Percentiles rank a stretch among this genome's conserved stretches.
Evolutionary conservation across 2,329 filamentous ascomycete species (phyloP).

Genomic region (Thelonectria rubi): DNA sequence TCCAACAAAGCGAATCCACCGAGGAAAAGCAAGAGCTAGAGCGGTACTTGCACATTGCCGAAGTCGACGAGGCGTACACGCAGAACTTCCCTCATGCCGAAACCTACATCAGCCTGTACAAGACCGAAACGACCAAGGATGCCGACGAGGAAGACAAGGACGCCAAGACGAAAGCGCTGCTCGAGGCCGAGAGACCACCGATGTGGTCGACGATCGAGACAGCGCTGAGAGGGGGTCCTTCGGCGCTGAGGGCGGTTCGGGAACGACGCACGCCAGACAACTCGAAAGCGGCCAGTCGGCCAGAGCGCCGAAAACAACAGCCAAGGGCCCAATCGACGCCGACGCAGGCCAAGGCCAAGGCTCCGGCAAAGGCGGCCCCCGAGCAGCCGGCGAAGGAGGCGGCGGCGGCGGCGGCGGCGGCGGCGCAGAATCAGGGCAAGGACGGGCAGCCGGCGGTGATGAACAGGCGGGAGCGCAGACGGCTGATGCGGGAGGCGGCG

Average conservation of each 20-base stretch:
- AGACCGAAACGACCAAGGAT: constrained; percentile 44
- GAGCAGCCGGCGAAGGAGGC: constrained; percentile 32
- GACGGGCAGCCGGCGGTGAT: constrained; percentile 36
- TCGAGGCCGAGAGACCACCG: constrained; percentile 61
- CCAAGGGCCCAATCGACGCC: constrained; percentile 29
- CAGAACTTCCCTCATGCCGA: constrained; percentile 76
- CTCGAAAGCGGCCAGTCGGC: constrained; percentile 22
- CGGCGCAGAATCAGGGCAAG: constrained; percentile 30
- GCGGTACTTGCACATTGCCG: constrained; percentile 69
- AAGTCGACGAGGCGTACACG: constrained; percentile 81
- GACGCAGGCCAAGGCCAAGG: constrained; percentile 32
- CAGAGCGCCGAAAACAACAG: constrained; percentile 26
- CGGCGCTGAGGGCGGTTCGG: constrained; percentile 62
- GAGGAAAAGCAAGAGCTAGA: constrained; percentile 63
- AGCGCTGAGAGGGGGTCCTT: constrained; percentile 65
- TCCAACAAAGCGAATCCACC: constrained; percentile 60
- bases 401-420: background rate
- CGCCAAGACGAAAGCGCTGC: constrained; percentile 54
- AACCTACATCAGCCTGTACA: constrained; percentile 73
- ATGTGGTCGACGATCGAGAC: constrained; percentile 76
- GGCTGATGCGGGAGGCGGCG: constrained; percentile 48
- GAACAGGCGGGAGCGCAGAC: constrained; percentile 50
- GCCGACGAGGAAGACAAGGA: constrained; percentile 50
- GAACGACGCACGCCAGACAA: constrained; percentile 55
- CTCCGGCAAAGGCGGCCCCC: constrained; percentile 30